Base-by-base conservation (phyloP, 805 yeast genomes). In the Wickerhamiella azymoides region DNA sequence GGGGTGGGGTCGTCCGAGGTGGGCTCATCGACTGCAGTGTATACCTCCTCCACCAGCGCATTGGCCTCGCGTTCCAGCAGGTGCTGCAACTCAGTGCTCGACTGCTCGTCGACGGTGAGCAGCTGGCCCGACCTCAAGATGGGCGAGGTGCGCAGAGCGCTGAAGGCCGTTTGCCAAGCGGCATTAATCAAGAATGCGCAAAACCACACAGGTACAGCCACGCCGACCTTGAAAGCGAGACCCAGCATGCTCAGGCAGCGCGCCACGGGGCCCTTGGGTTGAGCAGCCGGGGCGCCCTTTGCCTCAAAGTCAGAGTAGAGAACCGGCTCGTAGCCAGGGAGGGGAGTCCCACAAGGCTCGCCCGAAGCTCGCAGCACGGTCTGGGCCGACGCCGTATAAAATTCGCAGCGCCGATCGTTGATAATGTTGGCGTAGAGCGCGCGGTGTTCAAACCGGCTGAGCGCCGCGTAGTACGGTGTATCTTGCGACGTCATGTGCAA, bases 301-400 rank as follows among this genome's bases (percentile, higher is more conserved):
- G 45, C 40, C 38, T 36, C 40, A 6, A n/a, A 7, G n/a, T 26
- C 41, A 14, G 21, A 7, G 9, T 7, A 17, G 16, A 56, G 50
- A 6, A 54, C 49, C 1, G 55, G 55, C 32, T 42, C 54, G 37
- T 50, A 56, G n/a, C 52, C 51, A 2, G 50, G 46, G 10, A 50
- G 50, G 37, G 36, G 54, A 10, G 50, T 51, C 3, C 58, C 58
- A 16, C 39, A 19, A 26, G 55, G 54, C 37, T 53, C 57, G 5
- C 17, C 16, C 5, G 21, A 4, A 5, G 16, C 16, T 16, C n/a
- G 3, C 11, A 30, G 4, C n/a, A 13, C 24, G 19, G 40, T 10
- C 47, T 81, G 73, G 30, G 81, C 81, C 5, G 83, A 83, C 0
- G 93, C 70, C 2, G 93, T 83, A 74, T 82, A 84, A 80, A 84